Evolutionary conservation across 768 basidiomycete species (phyloP), one percentile per base, ranked within the genome.

Genomic region (Auricularia auricula-judae): DNA sequence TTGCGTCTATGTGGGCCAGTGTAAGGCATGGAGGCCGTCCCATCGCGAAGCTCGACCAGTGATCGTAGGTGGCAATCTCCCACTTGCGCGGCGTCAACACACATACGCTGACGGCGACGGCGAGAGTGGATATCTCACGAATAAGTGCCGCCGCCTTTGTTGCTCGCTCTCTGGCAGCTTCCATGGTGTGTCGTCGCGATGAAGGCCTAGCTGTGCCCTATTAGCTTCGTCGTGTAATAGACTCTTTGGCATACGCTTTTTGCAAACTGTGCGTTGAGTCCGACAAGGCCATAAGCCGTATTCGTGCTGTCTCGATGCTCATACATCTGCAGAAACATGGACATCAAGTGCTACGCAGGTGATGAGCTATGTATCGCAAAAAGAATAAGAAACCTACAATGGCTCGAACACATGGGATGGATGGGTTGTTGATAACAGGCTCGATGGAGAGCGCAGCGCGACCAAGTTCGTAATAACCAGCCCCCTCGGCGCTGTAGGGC

Each of bases 11-110:
- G 72, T 88, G 87, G 0, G 85, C 79, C 42, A 82, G 69, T 21
- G 84, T 80, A 67, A 88, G 85, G 2, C 86, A 86, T 36, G 86
- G 84, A 3, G 87, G 87, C 23, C 86, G 81, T 18, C 86, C 85
- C 70, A 86, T 12, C 29, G 56, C 4, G 23, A 59, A 34, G 11
- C 16, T n/a, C 56, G 23, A 12, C 23, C 23, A 59, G 23, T 12
- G 11, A 34, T 59, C 56, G 23, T 29, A 59, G 23, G 56, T 29
- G 3, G 33, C 7, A 1, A 59, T 29, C 14, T 59, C 23, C 56
- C 56, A 59, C 56, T 59, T 21, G 1, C 11, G 23, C 3, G 29
- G 11, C 18, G 34, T 10, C 5, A 35, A 29, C 8, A 18, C n/a
- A n/a, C n/a, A n/a, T n/a, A n/a, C 23, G 23, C 29, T 1, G 4